phyloP scores from a whole-genome alignment of 192 early-diverging fungal species.

The Pilobolus umbonatus region DNA sequence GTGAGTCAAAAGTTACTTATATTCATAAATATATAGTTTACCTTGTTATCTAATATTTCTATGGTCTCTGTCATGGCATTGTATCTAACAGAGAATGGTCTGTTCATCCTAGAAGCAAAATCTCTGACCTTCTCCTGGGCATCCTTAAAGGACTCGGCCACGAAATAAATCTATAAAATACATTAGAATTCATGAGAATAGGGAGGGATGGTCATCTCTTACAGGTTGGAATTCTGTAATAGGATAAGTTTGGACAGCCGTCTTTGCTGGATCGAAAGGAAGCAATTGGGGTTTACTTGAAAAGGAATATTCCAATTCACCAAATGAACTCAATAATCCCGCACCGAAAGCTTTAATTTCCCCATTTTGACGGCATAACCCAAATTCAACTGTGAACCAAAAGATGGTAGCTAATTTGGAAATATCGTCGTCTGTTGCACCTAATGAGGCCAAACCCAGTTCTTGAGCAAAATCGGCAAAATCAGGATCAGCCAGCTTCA shows the following conservation, averaged over 20 bases:
- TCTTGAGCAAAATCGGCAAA: conserved; percentile 95
- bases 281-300: conserved; percentile 73
- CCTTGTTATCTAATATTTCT: conserved; percentile 81
- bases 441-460: conserved; percentile 89
- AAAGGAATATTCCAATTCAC: conserved; percentile 89
- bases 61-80: conserved; percentile 88
- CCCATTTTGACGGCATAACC: conserved; percentile 67
- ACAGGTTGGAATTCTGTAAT: conserved; percentile 93
- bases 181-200: neutral
- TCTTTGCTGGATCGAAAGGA: conserved; percentile 82
- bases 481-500: conserved; percentile 73
- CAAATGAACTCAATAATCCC: conserved; percentile 89
- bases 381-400: conserved; percentile 97
- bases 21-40: conserved; percentile 3
- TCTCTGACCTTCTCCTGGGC: conserved; percentile 88
- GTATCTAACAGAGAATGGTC: conserved; percentile 90
- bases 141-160: conserved; percentile 90
- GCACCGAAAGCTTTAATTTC: conserved; percentile 86
- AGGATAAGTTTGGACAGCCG: conserved; percentile 69
- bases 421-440: conserved; percentile 88
- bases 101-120: conserved; percentile 67
- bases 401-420: conserved; percentile 85
- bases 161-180: conserved; percentile 71
- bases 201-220: too few relatives aligned
- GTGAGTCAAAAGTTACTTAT: neutral